These are phyloP conservation scores for Chlamydomonas sphaeroides DNA, from an alignment of 139 green algal species.

Conservation along the genomic window DNA sequence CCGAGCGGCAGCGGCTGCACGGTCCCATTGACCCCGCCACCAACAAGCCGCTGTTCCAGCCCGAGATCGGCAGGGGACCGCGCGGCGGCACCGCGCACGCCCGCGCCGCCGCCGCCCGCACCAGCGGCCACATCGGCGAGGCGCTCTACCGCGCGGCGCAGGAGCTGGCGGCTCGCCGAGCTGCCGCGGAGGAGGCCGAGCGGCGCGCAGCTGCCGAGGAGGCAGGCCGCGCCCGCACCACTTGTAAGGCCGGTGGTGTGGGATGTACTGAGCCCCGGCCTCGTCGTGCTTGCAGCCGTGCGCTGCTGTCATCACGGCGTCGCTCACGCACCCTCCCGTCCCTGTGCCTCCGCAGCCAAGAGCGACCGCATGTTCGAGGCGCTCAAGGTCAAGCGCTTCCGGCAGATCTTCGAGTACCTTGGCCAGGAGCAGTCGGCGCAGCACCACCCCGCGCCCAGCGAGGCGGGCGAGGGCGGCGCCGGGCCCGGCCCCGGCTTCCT, in stretches of 20 bases:
- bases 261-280: too few species aligned
- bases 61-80: constrained; percentile 66
- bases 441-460: too few species aligned
- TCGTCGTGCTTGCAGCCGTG: too few species aligned
- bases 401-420: constrained; percentile 85
- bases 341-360: constrained; percentile 7
- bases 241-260: background rate
- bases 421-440: too few species aligned
- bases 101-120: background rate
- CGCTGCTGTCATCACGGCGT: too few species aligned
- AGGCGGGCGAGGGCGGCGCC: background rate
- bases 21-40: constrained; percentile 71
- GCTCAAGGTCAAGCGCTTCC: constrained; percentile 80
- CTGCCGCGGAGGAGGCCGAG: constrained; percentile 43
- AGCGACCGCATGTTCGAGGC: constrained; percentile 66
- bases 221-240: constrained; percentile 12
- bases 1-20: constrained; percentile 47
- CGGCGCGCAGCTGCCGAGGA: constrained; percentile 11
- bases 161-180: constrained; percentile 46
- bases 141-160: constrained; percentile 73
- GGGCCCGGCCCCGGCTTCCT: constrained; percentile 1
- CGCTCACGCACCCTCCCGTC: background rate
- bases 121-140: constrained; percentile 66
- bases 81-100: background rate
- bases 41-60: constrained; percentile 72